Conservation (phyloP, 805 yeast genomes). For the Isabelozyma pseudorhagii region DNA sequence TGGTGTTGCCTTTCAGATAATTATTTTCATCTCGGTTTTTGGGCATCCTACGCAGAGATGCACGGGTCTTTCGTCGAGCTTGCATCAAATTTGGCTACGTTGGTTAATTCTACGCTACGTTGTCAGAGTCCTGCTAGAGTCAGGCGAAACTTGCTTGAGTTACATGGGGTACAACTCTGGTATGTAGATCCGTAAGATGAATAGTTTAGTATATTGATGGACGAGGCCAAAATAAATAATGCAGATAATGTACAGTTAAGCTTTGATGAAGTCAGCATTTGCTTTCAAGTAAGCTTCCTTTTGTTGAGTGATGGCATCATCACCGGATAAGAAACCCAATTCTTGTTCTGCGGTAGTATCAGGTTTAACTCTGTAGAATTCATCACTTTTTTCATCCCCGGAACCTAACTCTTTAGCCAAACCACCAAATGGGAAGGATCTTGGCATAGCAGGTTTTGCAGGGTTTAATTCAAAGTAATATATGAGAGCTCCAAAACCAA, state of each 20-base stretch:
- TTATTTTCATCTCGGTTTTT: neutral
- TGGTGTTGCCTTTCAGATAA: neutral
- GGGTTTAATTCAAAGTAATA: constrained; percentile 49
- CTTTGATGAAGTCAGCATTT: constrained; percentile 36
- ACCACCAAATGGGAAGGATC: constrained; percentile 74
- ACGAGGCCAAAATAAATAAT: constrained; percentile 1
- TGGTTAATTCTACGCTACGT: neutral
- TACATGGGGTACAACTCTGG: too few species aligned
- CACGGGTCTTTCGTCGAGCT: neutral
- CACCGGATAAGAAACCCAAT: constrained; percentile 33
- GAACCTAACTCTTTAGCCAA: constrained; percentile 75
- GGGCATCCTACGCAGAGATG: neutral
- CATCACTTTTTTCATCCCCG: constrained; percentile 42
- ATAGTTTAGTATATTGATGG: neutral
- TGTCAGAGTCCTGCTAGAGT: neutral
- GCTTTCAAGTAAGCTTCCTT: constrained; percentile 30
- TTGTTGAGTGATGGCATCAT: constrained; percentile 23
- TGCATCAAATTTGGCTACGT: too few species aligned
- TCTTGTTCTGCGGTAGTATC: constrained; percentile 37
- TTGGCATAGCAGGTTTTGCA: constrained; percentile 71
- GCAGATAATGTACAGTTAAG: constrained; percentile 7
- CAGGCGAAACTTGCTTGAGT: too few species aligned
- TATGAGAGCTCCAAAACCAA: constrained; percentile 43
- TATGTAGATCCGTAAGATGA: neutral
- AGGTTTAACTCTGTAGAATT: constrained; percentile 39